Evolutionary conservation across 371 early-diverging fungal species (phyloP), one percentile per base, ranked within the genome.

Genomic region (Mortierella sp.): DNA sequence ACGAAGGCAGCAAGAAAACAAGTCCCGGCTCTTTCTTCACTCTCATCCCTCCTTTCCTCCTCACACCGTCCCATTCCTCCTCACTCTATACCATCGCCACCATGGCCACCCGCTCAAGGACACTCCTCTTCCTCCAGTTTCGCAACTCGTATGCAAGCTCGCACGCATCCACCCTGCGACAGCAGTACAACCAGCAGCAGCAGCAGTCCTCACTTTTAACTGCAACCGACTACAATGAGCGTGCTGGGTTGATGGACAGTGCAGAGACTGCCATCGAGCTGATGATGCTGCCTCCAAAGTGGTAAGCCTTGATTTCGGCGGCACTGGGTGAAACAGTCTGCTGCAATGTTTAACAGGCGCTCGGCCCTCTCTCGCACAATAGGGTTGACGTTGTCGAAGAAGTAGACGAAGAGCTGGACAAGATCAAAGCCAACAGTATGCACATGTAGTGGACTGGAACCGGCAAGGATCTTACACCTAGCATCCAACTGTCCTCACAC

Each of bases 311-410:
- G 4, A 10, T 10, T 34, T 34, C 34, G n/a, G n/a, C 10, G 34
- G 10, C 34, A 10, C 34, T 7, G 10, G 34, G 7, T 34, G 7
- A 10, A 34, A 34, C 10, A 34, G 7, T 10, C 10, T 10, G 7
- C 34, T 10, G 34, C 10, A 34, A 4, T 34, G 34, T 34, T 10
- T 34, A 34, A 34, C 10, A n/a, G 34, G 4, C 34, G 34, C 34
- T 10, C 2, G 3, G 40, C 17, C 40, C 37, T 16, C 17, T 31
- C 1, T 55, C 21, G 16, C 24, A 67, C 45, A 47, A 43, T 72
- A 94, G 95, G 95, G 90, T 93, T 7, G 95, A 94, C 67, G 85
- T 94, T 66, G 92, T 93, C 10, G 95, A 93, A 51, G 94, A 94
- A 82, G 91, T 94, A 47, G 67, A 88, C 61, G 87, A 87, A 31